These are phyloP conservation scores for Monascus purpureus DNA, from an alignment of 495 filamentous ascomycete species.

Conservation along the genomic window DNA sequence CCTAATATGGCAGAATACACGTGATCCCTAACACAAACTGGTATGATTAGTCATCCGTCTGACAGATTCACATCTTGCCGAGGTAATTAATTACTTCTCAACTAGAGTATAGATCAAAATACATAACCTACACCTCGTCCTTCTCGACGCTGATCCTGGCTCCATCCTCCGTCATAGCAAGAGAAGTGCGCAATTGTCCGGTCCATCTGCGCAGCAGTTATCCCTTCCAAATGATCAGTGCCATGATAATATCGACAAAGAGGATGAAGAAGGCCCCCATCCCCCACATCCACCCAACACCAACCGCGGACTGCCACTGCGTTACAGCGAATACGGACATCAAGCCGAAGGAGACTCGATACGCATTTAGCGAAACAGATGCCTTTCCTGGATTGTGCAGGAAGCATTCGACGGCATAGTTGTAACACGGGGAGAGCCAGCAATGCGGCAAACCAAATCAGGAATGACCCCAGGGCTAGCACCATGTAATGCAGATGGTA, in stretches of 20 bases:
- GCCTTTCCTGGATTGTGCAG: slow-evolving; percentile 26
- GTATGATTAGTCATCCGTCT: too few species aligned
- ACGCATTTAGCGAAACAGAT: slow-evolving; percentile 24
- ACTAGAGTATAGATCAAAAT: too few species aligned
- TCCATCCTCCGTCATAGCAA: slow-evolving; percentile 2
- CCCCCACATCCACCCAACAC: slow-evolving; percentile 37
- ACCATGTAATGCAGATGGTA: slow-evolving; percentile 36
- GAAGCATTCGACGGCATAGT: slow-evolving; percentile 37
- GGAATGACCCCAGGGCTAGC: slow-evolving; percentile 28
- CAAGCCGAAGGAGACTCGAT: slow-evolving; percentile 28
- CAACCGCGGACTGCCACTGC: slow-evolving; percentile 29
- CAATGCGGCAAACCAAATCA: slow-evolving; percentile 28
- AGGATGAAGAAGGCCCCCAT: slow-evolving; percentile 36
- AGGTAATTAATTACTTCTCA: too few species aligned
- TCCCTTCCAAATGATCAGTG: slow-evolving; percentile 16
- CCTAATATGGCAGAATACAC: too few species aligned
- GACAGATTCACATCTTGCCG: too few species aligned
- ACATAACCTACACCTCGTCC: too few species aligned
- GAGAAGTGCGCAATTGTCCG: not conserved
- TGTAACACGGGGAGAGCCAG: slow-evolving; percentile 30
- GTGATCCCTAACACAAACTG: too few species aligned
- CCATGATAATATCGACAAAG: slow-evolving; percentile 21
- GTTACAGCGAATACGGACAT: slow-evolving; percentile 34
- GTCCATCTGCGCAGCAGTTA: slow-evolving; percentile 3
- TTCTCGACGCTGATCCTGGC: slow-evolving; percentile 1